These are phyloP conservation scores for Parasitella parasitica DNA, from an alignment of 371 early-diverging fungal species.

Conservation along the genomic window DNA sequence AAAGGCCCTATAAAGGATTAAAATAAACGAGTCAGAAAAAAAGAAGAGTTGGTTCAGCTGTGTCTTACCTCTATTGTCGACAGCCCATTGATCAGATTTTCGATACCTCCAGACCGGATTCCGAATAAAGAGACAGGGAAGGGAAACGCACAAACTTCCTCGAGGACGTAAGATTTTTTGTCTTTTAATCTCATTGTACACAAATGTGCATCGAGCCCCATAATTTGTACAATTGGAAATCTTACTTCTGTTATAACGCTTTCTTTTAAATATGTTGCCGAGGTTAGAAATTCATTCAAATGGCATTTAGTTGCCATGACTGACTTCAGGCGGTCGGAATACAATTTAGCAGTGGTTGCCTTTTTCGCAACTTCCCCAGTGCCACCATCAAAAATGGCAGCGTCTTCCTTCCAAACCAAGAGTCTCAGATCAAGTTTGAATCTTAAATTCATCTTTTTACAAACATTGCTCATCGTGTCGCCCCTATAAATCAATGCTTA, in stretches of 20 bases:
- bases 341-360: slow-evolving; percentile 2
- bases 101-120: slow-evolving; percentile 18
- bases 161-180: slow-evolving; percentile 12
- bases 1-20: slow-evolving; percentile 9
- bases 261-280: slow-evolving; percentile 8
- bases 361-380: slow-evolving; percentile 12
- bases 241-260: slow-evolving; percentile 1
- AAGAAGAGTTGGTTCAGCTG: slow-evolving; percentile 8
- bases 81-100: slow-evolving; percentile 22
- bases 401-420: slow-evolving; percentile 11
- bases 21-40: slow-evolving; percentile 10
- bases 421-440: background rate
- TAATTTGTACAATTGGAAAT: too few relatives aligned
- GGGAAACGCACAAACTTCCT: slow-evolving; percentile 13
- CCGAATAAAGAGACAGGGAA: slow-evolving; percentile 13
- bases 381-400: slow-evolving; percentile 1
- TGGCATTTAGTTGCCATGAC: slow-evolving; percentile 15
- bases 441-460: slow-evolving; percentile 1
- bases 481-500: slow-evolving; percentile 18
- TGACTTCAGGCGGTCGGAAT: slow-evolving; percentile 3
- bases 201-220: slow-evolving; percentile 14
- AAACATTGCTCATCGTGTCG: slow-evolving; percentile 12
- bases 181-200: slow-evolving; percentile 4
- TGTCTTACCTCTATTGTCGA: slow-evolving; percentile 18
- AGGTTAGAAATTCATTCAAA: slow-evolving; percentile 13